Conservation (phyloP, 2,329 filamentous ascomycete species). For the Penicillium sp. region DNA sequence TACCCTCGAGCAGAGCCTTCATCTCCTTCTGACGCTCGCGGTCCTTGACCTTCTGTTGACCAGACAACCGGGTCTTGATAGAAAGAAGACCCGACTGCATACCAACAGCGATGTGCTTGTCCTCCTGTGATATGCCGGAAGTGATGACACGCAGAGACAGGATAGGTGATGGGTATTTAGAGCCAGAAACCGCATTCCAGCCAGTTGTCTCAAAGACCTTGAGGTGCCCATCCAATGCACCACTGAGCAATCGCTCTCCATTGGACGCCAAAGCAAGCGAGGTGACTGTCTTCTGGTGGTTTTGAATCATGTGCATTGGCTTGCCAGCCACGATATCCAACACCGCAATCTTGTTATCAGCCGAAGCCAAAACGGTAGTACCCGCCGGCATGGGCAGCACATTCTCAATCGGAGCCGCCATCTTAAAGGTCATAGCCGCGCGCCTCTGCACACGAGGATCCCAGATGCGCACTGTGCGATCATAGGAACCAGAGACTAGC, state of each 20-base stretch:
- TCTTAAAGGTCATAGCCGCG: conserved; percentile 90
- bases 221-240: conserved; percentile 90
- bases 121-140: conserved; percentile 67
- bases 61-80: conserved; percentile 83
- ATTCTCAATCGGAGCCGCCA: conserved; percentile 82
- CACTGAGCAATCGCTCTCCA: conserved; percentile 78
- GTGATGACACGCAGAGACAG: conserved; percentile 78
- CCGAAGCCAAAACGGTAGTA: conserved; percentile 80
- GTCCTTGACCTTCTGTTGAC: conserved; percentile 74
- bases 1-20: conserved; percentile 76
- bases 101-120: conserved; percentile 91
- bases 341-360: conserved; percentile 84
- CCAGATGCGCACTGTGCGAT: conserved; percentile 91
- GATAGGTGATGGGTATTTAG: conserved; percentile 91
- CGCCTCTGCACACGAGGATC: conserved; percentile 72
- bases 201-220: conserved; percentile 93
- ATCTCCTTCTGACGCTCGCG: conserved; percentile 80
- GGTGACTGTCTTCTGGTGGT: conserved; percentile 98
- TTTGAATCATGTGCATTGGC: conserved; percentile 81
- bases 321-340: conserved; percentile 90
- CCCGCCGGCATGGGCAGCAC: conserved; percentile 86
- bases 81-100: conserved; percentile 93
- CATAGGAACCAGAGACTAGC: conserved; percentile 88
- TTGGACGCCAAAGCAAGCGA: conserved; percentile 79
- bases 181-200: conserved; percentile 95